Base-by-base conservation (phyloP, 1,284 basidiomycete genomes). In the Ceratobasidium sp. region DNA sequence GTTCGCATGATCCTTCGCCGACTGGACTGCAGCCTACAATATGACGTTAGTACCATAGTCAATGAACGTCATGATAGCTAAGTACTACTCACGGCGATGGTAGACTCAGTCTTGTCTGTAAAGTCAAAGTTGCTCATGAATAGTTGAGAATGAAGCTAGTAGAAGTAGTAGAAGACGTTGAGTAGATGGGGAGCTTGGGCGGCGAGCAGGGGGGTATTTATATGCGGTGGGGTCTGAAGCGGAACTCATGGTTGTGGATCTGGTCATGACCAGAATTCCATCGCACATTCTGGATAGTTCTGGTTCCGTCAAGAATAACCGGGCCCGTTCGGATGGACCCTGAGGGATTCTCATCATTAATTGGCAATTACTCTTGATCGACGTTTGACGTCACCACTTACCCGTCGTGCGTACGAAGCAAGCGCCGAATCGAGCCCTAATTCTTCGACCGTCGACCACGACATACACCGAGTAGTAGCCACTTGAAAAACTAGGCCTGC, bases 1-100 rank as follows among this genome's bases (percentile, higher is more conserved):
- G 79, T 95, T 90, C 11, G 90, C 85, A 80, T 94, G 88, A 80
- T 95, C 93, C 79, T 89, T 93, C 41, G 94, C 92, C 52, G 93
- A 86, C 79, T 94, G 92, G 64, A 94, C 80, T 1, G 93, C 90
- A 55, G 87, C 86, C 67, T 70, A 28, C 23, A 47, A 21, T 2
- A 28, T 16, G 23, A 30, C 32, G 30, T 70, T 44, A 66, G 23
- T 54, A 41, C 1, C n/a, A n/a, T n/a, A n/a, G n/a, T n/a, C n/a
- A 38, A 38, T 38, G 35, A 4, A 11, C 35, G 11, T 38, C 35
- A 38, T 38, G 35, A 35, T 43, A 18, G 30, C 18, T 16, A 1
- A 14, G 32, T 18, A 13, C 14, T 54, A 70, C 67, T 58, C 49
- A 70, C 67, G 18, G 55, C 80, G 70, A 95, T 78, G 28, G 89